phyloP scores from a whole-genome alignment of 768 basidiomycete species.

The Rhizopogon rudus region DNA sequence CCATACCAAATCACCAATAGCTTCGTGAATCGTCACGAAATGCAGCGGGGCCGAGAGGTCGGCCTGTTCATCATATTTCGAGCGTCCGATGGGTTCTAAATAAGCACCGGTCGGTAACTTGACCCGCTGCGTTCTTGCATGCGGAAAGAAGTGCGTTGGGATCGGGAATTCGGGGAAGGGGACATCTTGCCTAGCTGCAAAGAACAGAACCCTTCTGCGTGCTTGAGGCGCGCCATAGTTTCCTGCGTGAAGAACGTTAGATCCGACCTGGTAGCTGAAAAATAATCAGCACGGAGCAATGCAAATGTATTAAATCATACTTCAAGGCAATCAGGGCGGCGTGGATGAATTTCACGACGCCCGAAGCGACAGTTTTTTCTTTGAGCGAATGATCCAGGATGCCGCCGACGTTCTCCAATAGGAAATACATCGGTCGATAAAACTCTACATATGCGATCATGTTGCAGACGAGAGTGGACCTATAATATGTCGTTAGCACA shows the following conservation, averaged over 20 bases:
- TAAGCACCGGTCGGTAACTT: conserved; percentile 40
- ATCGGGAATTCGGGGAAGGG: conserved; percentile 58
- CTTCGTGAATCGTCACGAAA: conserved; percentile 56
- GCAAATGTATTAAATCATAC: conserved; percentile 30
- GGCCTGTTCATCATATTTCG: conserved; percentile 28
- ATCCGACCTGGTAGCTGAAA: conserved; percentile 55
- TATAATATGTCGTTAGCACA: conserved; percentile 13
- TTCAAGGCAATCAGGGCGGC: conserved; percentile 58
- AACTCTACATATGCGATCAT: conserved; percentile 69
- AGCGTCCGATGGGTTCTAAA: conserved; percentile 40
- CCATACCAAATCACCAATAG: conserved; percentile 65
- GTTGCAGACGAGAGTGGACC: conserved; percentile 60
- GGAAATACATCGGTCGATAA: conserved; percentile 56
- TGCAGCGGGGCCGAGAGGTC: conserved; percentile 55
- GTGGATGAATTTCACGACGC: conserved; percentile 63
- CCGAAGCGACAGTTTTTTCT: conserved; percentile 40
- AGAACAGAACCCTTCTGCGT: conserved; percentile 63
- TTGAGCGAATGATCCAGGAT: conserved; percentile 47
- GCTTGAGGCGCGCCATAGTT: conserved; percentile 72
- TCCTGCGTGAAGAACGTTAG: conserved; percentile 61
- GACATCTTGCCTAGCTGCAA: conserved; percentile 55
- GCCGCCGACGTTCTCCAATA: conserved; percentile 72
- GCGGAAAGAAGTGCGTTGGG: conserved; percentile 51
- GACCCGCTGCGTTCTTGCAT: conserved; percentile 23
- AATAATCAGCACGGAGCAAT: background rate